A percentile compares a stretch with the other conserved stretches of the same genome.
Conservation (phyloP, 495 filamentous ascomycete genomes). For the Lichina pygmaea region DNA sequence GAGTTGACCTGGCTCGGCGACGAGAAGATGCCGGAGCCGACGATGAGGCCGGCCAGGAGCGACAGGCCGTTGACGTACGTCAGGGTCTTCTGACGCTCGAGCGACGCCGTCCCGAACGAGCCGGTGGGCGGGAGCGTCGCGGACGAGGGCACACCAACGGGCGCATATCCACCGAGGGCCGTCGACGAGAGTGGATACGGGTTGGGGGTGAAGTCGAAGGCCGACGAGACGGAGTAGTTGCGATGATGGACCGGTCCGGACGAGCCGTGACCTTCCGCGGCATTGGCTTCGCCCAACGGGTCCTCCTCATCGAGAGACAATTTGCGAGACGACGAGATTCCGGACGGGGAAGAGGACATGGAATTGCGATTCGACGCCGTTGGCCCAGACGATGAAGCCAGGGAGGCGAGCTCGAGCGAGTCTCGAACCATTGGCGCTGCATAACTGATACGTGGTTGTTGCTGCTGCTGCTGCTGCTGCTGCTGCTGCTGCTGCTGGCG, state of each 20-base stretch:
- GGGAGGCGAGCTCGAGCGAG: constrained; percentile 85
- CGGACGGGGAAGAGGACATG: constrained; percentile 50
- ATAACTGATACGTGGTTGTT: no score
- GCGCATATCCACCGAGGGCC: constrained; percentile 45
- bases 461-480: no score
- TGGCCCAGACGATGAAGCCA: constrained; percentile 51
- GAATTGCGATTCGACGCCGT: constrained; percentile 27
- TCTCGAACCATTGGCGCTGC: constrained; percentile 28
- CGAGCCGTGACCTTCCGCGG: constrained; percentile 10
- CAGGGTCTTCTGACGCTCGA: constrained; percentile 87
- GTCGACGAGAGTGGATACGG: constrained; percentile 84
- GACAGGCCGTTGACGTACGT: constrained; percentile 86
- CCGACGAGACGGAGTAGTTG: constrained; percentile 70
- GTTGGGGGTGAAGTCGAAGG: constrained; percentile 78
- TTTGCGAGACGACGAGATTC: constrained; percentile 72
- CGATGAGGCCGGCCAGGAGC: constrained; percentile 74
- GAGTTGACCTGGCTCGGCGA: constrained; percentile 82
- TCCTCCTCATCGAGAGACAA: constrained; percentile 74
- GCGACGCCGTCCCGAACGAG: constrained; percentile 23
- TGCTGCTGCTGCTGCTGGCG: no score
- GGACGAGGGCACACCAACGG: constrained; percentile 43
- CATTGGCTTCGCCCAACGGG: constrained; percentile 35
- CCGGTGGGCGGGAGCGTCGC: constrained; percentile 17
- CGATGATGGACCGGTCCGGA: constrained; percentile 25
- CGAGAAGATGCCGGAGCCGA: constrained; percentile 93